These are phyloP conservation scores for Niebla homalea DNA, from an alignment of 495 filamentous ascomycete species.

Conservation along the genomic window DNA sequence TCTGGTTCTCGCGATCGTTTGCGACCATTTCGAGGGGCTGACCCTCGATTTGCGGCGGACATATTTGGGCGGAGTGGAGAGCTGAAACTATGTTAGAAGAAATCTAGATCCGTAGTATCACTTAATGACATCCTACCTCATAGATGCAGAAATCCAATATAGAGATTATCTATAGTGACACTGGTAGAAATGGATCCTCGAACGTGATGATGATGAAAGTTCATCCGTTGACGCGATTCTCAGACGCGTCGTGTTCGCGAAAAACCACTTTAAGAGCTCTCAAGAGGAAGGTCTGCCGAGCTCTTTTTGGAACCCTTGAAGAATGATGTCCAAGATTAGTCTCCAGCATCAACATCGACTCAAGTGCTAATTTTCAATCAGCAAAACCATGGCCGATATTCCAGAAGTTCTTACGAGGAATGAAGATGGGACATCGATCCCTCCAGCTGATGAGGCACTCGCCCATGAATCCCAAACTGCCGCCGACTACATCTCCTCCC, in stretches of 20 bases:
- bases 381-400: not conserved
- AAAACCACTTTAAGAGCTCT: not conserved
- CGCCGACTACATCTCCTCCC: constrained; percentile 80
- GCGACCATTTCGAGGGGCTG: constrained; percentile 44
- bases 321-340: too few species aligned
- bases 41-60: constrained; percentile 75
- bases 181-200: not conserved
- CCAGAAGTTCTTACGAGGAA: not conserved
- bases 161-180: too few species aligned
- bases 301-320: too few species aligned
- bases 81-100: constrained; percentile 25
- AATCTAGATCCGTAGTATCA: not conserved
- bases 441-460: not conserved
- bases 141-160: constrained; percentile 5
- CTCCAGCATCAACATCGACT: too few species aligned
- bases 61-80: constrained; percentile 74
- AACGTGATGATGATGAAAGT: not conserved
- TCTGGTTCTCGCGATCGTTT: constrained; percentile 75
- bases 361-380: too few species aligned
- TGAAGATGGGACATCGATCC: not conserved
- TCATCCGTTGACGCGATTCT: not conserved
- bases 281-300: not conserved
- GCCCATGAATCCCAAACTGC: constrained; percentile 68
- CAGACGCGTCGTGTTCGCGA: not conserved
- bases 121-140: constrained; percentile 19